phyloP scores from a whole-genome alignment of 2,329 filamentous ascomycete species.

The Immersiporthe knoxdaviesiana region DNA sequence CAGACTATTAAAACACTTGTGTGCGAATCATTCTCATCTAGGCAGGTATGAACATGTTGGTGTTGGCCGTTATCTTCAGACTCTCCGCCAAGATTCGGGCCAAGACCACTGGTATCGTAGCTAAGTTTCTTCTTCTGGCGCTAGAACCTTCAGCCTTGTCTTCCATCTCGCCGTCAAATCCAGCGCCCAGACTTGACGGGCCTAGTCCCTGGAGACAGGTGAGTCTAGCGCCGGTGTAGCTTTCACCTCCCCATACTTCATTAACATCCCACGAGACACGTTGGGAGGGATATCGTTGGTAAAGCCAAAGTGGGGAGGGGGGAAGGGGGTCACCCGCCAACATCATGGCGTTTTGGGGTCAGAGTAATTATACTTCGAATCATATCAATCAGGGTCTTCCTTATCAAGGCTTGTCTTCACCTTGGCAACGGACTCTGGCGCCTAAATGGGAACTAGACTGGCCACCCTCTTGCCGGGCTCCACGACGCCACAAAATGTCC shows the following conservation, averaged over 20 bases:
- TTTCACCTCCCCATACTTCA: not conserved
- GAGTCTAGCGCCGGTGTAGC: not conserved
- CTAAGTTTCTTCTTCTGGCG: not conserved
- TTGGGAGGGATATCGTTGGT: not conserved
- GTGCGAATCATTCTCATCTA: not conserved
- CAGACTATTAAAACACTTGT: slow-evolving; percentile 8
- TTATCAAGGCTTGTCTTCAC: not conserved
- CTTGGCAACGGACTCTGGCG: not conserved
- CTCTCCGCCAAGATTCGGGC: not conserved
- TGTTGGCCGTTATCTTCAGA: not conserved
- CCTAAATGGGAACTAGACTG: not conserved
- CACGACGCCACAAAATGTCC: not conserved
- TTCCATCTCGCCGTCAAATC: not conserved
- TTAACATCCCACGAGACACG: not conserved
- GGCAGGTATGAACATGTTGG: not conserved
- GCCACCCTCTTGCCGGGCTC: not conserved
- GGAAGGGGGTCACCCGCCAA: not conserved
- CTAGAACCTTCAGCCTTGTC: slow-evolving; percentile 2
- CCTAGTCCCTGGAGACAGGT: not conserved
- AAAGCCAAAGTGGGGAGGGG: not conserved
- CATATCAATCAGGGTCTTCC: not conserved
- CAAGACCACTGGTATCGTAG: not conserved
- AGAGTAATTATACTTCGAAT: not conserved
- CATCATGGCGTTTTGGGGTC: not conserved
- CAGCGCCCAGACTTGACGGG: not conserved